These are phyloP conservation scores for Acanthamoeba sp. DNA, from an alignment of 208 protist genomes.

Conservation along the genomic window DNA sequence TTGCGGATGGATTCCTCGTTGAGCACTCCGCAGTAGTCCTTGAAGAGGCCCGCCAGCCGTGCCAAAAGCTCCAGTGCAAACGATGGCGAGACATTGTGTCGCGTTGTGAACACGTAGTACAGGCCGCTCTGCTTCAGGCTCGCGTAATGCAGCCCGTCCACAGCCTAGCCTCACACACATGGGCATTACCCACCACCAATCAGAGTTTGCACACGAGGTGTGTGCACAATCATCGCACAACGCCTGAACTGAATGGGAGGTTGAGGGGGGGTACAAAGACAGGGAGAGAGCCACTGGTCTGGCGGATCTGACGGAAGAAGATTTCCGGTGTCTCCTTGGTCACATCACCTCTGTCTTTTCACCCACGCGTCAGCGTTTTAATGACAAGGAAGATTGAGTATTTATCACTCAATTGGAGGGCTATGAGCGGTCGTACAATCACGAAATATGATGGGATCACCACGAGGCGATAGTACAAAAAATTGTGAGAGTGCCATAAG, in stretches of 20 bases:
- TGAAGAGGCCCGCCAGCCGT: slow-evolving; percentile 90
- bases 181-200: too few species aligned
- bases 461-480: slow-evolving; percentile 92
- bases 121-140: slow-evolving; percentile 90
- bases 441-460: slow-evolving; percentile 92
- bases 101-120: slow-evolving; percentile 92
- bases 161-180: slow-evolving; percentile 83
- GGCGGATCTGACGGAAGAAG: slow-evolving; percentile 27
- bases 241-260: too few species aligned
- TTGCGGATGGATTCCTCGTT: slow-evolving; percentile 92
- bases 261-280: slow-evolving; percentile 81
- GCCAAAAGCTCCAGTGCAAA: slow-evolving; percentile 91
- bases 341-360: not conserved
- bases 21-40: slow-evolving; percentile 93
- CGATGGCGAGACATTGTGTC: slow-evolving; percentile 90
- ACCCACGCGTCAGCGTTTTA: too few species aligned
- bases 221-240: not conserved
- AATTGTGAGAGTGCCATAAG: slow-evolving; percentile 88
- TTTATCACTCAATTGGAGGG: not conserved
- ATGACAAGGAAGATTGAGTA: too few species aligned
- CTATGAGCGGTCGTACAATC: slow-evolving; percentile 83
- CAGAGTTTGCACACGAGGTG: too few species aligned
- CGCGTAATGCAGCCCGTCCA: slow-evolving; percentile 92
- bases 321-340: slow-evolving; percentile 6
- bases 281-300: slow-evolving; percentile 44